Conservation (phyloP, 2,329 filamentous ascomycete genomes). For the Dothideomycetes sp. region DNA sequence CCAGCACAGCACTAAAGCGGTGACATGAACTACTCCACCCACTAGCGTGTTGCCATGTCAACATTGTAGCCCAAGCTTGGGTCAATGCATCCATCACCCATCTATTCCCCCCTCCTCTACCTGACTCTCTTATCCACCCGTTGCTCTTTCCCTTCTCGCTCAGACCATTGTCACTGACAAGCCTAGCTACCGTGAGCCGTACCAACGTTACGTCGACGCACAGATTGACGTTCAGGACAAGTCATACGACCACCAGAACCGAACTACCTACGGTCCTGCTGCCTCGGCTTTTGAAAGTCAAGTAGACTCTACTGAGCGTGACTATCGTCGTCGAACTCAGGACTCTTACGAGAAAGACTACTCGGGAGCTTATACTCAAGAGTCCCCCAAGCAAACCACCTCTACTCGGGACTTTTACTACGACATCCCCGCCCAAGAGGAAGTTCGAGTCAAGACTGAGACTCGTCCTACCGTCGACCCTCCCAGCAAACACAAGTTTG, state of each 20-base stretch:
- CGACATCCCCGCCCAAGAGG: constrained; percentile 29
- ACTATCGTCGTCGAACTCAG: constrained; percentile 32
- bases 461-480: constrained; percentile 44
- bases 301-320: constrained; percentile 46
- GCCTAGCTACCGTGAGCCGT: constrained; percentile 46
- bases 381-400: constrained; percentile 24
- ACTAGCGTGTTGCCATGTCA: constrained; percentile 17
- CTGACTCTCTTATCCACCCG: constrained; percentile 13
- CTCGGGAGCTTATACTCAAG: constrained; percentile 16
- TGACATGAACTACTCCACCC: constrained; percentile 9
- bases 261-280: constrained; percentile 39
- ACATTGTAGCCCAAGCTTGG: constrained; percentile 8
- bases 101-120: constrained; percentile 6
- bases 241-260: constrained; percentile 37
- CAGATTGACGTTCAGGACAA: constrained; percentile 56
- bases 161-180: constrained; percentile 10
- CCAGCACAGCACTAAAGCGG: constrained; percentile 15
- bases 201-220: constrained; percentile 52
- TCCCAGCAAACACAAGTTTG: constrained; percentile 41
- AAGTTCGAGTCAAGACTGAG: constrained; percentile 43
- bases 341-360: constrained; percentile 27
- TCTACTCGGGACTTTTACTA: constrained; percentile 30
- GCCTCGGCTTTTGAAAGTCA: constrained; percentile 49
- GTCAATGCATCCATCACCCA: constrained; percentile 7
- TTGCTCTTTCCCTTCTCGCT: constrained; percentile 8